These are phyloP conservation scores for Ceratocystis diversiconidia DNA, from an alignment of 2,329 filamentous ascomycete species.

Conservation along the genomic window DNA sequence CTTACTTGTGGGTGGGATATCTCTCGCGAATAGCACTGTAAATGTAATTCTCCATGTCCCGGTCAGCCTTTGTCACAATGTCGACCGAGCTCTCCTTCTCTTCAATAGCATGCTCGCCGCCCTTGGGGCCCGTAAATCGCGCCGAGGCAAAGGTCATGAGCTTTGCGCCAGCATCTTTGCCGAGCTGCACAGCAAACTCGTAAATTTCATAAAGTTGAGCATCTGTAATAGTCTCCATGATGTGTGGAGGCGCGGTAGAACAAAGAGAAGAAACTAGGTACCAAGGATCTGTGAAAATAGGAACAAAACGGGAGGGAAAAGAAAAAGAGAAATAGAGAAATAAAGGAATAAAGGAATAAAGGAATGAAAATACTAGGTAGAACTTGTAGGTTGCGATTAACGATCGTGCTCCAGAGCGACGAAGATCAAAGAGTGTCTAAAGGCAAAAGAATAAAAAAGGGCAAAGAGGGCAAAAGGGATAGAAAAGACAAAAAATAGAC, in stretches of 20 bases:
- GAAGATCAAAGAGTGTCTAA: background rate
- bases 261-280: background rate
- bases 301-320: slow-evolving; percentile 13
- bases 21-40: slow-evolving; percentile 32
- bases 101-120: slow-evolving; percentile 19
- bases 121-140: slow-evolving; percentile 32
- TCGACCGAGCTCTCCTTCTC: slow-evolving; percentile 68
- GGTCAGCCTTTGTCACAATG: slow-evolving; percentile 62
- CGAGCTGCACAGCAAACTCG: slow-evolving; percentile 54
- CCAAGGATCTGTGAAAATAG: background rate
- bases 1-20: slow-evolving; percentile 54
- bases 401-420: slow-evolving; percentile 6
- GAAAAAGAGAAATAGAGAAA: background rate
- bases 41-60: slow-evolving; percentile 34
- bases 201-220: slow-evolving; percentile 29
- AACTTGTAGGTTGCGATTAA: background rate
- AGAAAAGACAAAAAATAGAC: background rate
- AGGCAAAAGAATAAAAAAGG: background rate
- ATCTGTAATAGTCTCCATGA: slow-evolving; percentile 6
- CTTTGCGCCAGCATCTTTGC: slow-evolving; percentile 53
- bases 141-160: slow-evolving; percentile 48
- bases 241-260: background rate
- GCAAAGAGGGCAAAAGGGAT: background rate
- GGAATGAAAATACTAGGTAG: background rate
- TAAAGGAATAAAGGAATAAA: background rate